These are phyloP conservation scores for Nannochloris sp. DNA, from an alignment of 139 green algal genomes.

Conservation along the genomic window DNA sequence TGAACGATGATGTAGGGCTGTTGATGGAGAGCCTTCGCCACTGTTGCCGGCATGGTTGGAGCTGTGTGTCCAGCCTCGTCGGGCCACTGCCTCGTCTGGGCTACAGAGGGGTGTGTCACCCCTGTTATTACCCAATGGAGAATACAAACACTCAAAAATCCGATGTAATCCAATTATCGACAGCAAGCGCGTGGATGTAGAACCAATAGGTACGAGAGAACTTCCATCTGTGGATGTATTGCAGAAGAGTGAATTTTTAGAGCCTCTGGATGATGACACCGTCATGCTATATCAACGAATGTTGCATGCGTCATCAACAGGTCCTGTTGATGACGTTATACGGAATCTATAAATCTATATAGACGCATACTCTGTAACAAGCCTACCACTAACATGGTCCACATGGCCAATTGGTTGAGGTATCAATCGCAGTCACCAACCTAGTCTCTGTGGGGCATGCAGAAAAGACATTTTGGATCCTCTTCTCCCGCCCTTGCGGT, in stretches of 20 bases:
- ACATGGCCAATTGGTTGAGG: conserved; percentile 34
- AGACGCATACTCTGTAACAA: not conserved
- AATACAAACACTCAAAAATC: not conserved
- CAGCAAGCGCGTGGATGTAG: not conserved
- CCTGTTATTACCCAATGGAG: conserved; percentile 32
- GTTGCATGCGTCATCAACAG: too few relatives aligned
- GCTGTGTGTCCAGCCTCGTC: conserved; percentile 37
- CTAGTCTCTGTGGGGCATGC: conserved; percentile 27
- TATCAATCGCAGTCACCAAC: conserved; percentile 42
- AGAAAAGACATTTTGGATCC: conserved; percentile 32
- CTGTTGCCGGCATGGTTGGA: conserved; percentile 69
- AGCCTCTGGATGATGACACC: conserved; percentile 39
- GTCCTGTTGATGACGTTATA: too few relatives aligned
- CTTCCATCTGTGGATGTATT: conserved; percentile 43
- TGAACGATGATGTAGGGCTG: not conserved
- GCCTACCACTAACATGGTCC: conserved; percentile 12
- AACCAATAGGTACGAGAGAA: conserved; percentile 12
- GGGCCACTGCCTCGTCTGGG: conserved; percentile 5
- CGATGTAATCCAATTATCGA: not conserved
- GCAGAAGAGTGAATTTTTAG: conserved; percentile 55
- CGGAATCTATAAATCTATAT: too few relatives aligned
- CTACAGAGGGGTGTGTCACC: conserved; percentile 41
- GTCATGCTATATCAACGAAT: not conserved
- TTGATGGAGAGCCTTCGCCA: conserved; percentile 40
- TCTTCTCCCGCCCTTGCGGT: not conserved